Percentiles rank a stretch among this genome's conserved stretches.
phyloP scores from a whole-genome alignment of 306 rosid species.

The Fagus crenata region DNA sequence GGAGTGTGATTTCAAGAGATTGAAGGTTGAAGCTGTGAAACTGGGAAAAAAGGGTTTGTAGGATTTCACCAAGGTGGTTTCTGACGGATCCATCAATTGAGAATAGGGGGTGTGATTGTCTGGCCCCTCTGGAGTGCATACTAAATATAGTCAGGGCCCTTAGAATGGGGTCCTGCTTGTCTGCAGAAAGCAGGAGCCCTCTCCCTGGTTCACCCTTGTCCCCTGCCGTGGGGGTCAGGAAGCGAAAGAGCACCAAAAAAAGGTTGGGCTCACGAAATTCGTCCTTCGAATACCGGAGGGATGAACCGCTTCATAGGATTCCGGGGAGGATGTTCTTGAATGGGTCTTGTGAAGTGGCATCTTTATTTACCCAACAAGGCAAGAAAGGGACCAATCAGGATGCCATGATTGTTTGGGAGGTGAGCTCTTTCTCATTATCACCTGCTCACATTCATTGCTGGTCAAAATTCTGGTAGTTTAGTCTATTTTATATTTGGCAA shows the following conservation, averaged over 20 bases:
- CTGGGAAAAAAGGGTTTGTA: neutral
- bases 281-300: conserved; percentile 72
- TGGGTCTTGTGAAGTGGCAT: conserved; percentile 70
- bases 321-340: conserved; percentile 76
- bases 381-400: conserved; percentile 97
- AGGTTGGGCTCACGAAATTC: conserved; percentile 53
- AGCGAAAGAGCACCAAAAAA: conserved; percentile 43
- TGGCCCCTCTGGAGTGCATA: conserved; percentile 90
- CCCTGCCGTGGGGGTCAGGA: conserved; percentile 37
- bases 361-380: conserved; percentile 93
- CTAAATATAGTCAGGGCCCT: conserved; percentile 83
- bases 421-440: conserved; percentile 31
- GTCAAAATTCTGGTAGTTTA: conserved; percentile 1
- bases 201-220: conserved; percentile 58
- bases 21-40: neutral
- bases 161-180: conserved; percentile 99
- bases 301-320: conserved; percentile 65
- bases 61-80: conserved; percentile 14
- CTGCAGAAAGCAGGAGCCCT: conserved; percentile 95
- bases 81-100: conserved; percentile 74
- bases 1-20: conserved; percentile 2
- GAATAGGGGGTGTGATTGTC: conserved; percentile 41
- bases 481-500: neutral
- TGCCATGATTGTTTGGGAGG: conserved; percentile 99
- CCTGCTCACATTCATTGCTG: neutral